Evolutionary conservation across 805 yeast species (phyloP), one percentile per base, ranked within the genome.

Genomic region (Candida loeiensis): DNA sequence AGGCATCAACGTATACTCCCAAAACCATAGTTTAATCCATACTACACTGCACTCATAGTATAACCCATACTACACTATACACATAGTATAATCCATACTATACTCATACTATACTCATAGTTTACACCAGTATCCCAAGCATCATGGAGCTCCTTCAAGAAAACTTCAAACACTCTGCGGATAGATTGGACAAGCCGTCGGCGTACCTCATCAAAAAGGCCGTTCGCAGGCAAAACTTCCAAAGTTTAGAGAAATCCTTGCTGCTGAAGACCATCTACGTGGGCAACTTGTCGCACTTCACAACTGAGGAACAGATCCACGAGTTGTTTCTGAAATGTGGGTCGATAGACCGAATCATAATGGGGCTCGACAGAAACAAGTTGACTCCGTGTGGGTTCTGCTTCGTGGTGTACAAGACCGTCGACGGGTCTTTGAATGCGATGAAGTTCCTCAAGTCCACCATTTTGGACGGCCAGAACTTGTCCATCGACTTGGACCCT

Each of bases 331-430:
- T 84, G 45, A 83, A 84, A 59, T 80, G 86, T 54, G 98, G 97
- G 1, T 69, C 77, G 12, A 80, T 91, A 28, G 78, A 78, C 48
- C 73, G 83, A 54, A 85, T 90, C 30, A 80, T 91, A 37, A 93
- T 93, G 98, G 99, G 99, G 0, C 74, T 93, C 26, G 97, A 93
- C 59, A 74, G 96, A 48, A 82, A 82, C 58, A 84, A 85, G 49
- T 79, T 82, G 53, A 90, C 96, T 1, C 99, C 99, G 2, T 90
- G 98, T 58, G 98, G 99, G 13, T 91, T 93, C 61, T 90, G 97
- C 58, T 93, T 93, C 58, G 89, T 93, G 28, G 83, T 88, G 34
- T 93, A 82, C 59, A 75, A 74, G 39, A 60, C 68, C 20, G 80
- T 81, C 32, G 72, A 73, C 36, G 89, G 86, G 36, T 88, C 96